Conservation (phyloP, 805 yeast species). For the Wickerhamiella dianesei region DNA sequence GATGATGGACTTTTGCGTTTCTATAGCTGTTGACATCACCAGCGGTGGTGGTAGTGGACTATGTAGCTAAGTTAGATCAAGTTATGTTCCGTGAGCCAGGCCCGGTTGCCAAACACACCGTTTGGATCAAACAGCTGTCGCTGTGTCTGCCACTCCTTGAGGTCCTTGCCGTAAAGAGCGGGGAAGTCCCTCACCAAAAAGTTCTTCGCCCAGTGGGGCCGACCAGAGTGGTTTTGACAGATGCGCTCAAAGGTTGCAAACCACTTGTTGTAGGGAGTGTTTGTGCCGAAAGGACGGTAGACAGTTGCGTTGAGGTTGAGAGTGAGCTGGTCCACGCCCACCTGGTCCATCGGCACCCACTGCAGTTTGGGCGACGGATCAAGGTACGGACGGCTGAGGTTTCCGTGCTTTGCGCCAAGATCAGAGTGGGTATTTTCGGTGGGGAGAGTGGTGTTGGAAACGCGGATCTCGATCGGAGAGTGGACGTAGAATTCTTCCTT, state of each 20-base stretch:
- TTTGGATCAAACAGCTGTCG: constrained; percentile 65
- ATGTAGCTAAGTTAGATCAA: too few species aligned
- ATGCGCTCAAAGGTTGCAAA: constrained; percentile 69
- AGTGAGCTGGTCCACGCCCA: constrained; percentile 65
- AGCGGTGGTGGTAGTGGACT: neutral
- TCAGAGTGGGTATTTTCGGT: neutral
- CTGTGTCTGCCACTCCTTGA: constrained; percentile 44
- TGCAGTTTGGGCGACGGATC: constrained; percentile 65
- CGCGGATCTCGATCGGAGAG: constrained; percentile 89
- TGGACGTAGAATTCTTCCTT: constrained; percentile 68
- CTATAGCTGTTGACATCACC: constrained; percentile 2
- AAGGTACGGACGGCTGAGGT: constrained; percentile 62
- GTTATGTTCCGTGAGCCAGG: constrained; percentile 78
- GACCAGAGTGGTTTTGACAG: constrained; percentile 67
- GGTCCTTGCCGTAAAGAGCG: constrained; percentile 39
- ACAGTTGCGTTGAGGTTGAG: constrained; percentile 85
- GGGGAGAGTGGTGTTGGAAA: constrained; percentile 55
- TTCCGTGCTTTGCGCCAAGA: constrained; percentile 39
- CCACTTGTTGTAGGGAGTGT: constrained; percentile 64
- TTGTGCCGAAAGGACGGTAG: constrained; percentile 80
- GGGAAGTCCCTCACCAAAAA: constrained; percentile 47
- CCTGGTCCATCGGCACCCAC: constrained; percentile 34
- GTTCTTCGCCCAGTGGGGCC: constrained; percentile 98
- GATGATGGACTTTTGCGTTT: constrained; percentile 63
- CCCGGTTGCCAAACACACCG: constrained; percentile 66